Evolutionary conservation across 129 eudicot species (phyloP).

Genomic region (Flaveria ramosissima): DNA sequence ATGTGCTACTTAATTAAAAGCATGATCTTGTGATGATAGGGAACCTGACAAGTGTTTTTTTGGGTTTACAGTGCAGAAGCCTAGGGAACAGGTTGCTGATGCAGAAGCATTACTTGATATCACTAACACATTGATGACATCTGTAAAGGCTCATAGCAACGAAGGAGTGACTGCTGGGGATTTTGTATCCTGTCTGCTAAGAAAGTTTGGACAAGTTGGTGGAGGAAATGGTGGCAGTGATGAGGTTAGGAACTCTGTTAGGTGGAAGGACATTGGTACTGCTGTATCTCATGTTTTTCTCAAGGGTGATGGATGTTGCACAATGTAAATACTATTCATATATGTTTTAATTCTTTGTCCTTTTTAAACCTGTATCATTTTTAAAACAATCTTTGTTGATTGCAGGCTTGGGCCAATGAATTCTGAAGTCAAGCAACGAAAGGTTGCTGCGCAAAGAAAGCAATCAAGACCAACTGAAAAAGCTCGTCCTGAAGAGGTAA

Average conservation of each 20-base stretch:
- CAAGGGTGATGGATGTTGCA: constrained; percentile 68
- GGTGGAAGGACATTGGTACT: constrained; percentile 73
- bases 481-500: constrained; percentile 86
- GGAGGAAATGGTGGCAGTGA: constrained; percentile 41
- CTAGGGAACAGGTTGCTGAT: constrained; percentile 98
- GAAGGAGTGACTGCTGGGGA: constrained; percentile 86
- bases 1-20: not conserved
- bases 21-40: not conserved
- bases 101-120: constrained; percentile 93
- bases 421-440: constrained; percentile 78
- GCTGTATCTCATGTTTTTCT: constrained; percentile 62
- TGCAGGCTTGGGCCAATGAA: constrained; percentile 97
- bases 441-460: constrained; percentile 48
- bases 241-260: constrained; percentile 48
- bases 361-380: too few species aligned
- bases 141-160: constrained; percentile 75
- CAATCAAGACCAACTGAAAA: constrained; percentile 58
- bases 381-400: not conserved
- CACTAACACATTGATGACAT: constrained; percentile 64
- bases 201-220: constrained; percentile 57
- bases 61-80: constrained; percentile 65
- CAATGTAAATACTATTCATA: constrained; percentile 50
- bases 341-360: not conserved
- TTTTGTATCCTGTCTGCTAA: constrained; percentile 59
- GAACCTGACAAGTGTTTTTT: constrained; percentile 4